These are phyloP conservation scores for Fusarium heterosporum DNA, from an alignment of 2,329 filamentous ascomycete species.

Conservation along the genomic window DNA sequence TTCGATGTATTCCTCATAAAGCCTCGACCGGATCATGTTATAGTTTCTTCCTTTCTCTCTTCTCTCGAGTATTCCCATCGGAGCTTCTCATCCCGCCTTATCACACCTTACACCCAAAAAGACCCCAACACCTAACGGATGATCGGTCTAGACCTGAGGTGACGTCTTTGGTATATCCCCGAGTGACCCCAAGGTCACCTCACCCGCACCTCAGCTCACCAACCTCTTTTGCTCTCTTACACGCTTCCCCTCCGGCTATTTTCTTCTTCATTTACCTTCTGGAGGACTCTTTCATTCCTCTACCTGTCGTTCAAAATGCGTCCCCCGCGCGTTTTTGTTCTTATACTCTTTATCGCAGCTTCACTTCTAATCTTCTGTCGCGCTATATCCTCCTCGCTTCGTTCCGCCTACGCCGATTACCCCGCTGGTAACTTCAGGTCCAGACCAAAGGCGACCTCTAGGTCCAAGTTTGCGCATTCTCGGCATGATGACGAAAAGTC, in stretches of 20 bases:
- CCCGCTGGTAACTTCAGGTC: conserved; percentile 44
- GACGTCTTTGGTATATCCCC: conserved; percentile 44
- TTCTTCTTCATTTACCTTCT: conserved; percentile 5
- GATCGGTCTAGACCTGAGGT: conserved; percentile 35
- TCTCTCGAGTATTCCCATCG: conserved; percentile 5
- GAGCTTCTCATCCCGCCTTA: conserved; percentile 1
- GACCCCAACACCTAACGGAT: conserved; percentile 12
- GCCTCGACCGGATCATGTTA: conserved; percentile 8
- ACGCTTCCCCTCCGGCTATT: conserved; percentile 7
- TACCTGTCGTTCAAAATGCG: conserved; percentile 59
- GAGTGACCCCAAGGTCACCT: conserved; percentile 39
- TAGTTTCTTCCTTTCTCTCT: conserved; percentile 8
- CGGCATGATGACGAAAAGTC: conserved; percentile 27
- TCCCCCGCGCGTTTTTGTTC: conserved; percentile 65
- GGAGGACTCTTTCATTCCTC: conserved; percentile 14
- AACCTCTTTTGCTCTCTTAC: conserved; percentile 14
- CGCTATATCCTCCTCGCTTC: conserved; percentile 58
- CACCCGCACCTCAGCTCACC: conserved; percentile 43
- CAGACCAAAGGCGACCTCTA: conserved; percentile 20
- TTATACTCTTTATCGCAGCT: conserved; percentile 65
- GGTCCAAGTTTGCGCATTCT: conserved; percentile 22
- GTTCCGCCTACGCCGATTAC: conserved; percentile 46
- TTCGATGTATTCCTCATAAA: conserved; percentile 13
- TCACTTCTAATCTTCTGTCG: conserved; percentile 68
- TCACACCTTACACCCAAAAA: not conserved